phyloP scores from a whole-genome alignment of 768 basidiomycete species.

The Suillus paluster region DNA sequence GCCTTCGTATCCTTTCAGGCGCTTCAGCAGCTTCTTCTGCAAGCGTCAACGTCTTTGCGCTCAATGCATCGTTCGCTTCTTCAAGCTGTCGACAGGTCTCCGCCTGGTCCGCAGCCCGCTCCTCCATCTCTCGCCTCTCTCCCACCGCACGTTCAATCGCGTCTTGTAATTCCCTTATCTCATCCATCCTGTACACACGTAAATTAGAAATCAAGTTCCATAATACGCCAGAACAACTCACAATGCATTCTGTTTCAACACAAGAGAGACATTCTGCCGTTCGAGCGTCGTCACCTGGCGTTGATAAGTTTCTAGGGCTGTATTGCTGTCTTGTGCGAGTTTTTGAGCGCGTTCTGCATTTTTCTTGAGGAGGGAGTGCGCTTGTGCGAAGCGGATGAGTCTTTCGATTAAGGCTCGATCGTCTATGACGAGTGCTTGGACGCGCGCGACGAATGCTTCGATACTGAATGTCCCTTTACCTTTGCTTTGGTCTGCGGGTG shows the following conservation, averaged over 20 bases:
- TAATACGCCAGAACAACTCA: constrained; percentile 37
- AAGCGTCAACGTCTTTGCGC: constrained; percentile 64
- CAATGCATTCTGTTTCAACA: constrained; percentile 59
- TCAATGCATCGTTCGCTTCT: constrained; percentile 79
- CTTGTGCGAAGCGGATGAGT: constrained; percentile 82
- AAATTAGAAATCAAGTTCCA: constrained; percentile 1
- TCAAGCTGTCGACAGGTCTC: constrained; percentile 74
- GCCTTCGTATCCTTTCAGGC: constrained; percentile 54
- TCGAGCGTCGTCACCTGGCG: constrained; percentile 83
- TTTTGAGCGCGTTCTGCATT: constrained; percentile 93
- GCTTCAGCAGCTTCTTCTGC: constrained; percentile 42
- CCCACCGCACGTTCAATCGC: constrained; percentile 59
- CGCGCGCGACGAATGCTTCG: constrained; percentile 76
- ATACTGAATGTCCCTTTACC: constrained; percentile 54
- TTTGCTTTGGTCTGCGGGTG: constrained; percentile 18
- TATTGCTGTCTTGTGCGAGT: constrained; percentile 80
- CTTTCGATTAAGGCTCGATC: constrained; percentile 85
- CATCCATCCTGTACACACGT: constrained; percentile 71
- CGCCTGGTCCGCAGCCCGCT: constrained; percentile 68
- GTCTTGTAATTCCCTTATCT: constrained; percentile 62
- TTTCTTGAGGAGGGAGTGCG: constrained; percentile 89
- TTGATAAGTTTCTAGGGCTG: constrained; percentile 87
- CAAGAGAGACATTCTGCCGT: constrained; percentile 64
- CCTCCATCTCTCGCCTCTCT: constrained; percentile 76
- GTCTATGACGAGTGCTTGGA: constrained; percentile 82